These are phyloP conservation scores for Cryomyces minteri DNA, from an alignment of 495 filamentous ascomycete genomes.

Conservation along the genomic window DNA sequence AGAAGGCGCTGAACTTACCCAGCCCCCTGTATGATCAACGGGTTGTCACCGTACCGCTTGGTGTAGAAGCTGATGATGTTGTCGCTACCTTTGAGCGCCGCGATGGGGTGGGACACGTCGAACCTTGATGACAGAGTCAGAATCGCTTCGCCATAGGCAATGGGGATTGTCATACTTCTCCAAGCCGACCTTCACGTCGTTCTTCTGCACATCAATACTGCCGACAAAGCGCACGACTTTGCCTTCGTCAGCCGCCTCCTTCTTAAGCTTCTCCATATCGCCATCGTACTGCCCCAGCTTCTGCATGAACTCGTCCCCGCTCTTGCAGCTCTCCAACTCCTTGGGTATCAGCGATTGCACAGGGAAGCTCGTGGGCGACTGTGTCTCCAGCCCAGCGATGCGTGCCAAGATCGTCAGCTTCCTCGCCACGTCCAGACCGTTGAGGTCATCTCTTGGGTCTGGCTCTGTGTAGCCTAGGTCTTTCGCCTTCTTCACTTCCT, in stretches of 20 bases:
- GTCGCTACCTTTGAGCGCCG: slow-evolving; percentile 85
- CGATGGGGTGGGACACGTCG: slow-evolving; percentile 49
- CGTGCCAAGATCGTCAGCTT: slow-evolving; percentile 90
- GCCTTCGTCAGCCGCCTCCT: slow-evolving; percentile 56
- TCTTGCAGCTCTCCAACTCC: slow-evolving; percentile 53
- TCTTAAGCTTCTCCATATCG: slow-evolving; percentile 69
- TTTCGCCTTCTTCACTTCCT: slow-evolving; percentile 76
- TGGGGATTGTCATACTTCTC: slow-evolving; percentile 32
- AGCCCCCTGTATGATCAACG: slow-evolving; percentile 84
- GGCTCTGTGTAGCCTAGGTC: slow-evolving; percentile 94
- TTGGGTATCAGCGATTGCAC: slow-evolving; percentile 80
- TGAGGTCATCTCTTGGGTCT: slow-evolving; percentile 87
- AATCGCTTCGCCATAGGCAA: background rate
- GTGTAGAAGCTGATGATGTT: slow-evolving; percentile 98
- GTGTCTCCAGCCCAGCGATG: slow-evolving; percentile 56
- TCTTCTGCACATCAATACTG: slow-evolving; percentile 62
- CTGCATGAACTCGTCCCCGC: slow-evolving; percentile 65
- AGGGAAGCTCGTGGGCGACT: slow-evolving; percentile 67
- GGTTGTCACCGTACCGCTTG: slow-evolving; percentile 74
- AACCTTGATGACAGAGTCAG: slow-evolving; percentile 7
- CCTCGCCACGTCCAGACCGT: slow-evolving; percentile 89
- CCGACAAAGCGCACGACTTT: slow-evolving; percentile 93
- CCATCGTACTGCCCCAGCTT: slow-evolving; percentile 58
- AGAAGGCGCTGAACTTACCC: slow-evolving; percentile 27
- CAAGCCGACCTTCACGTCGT: slow-evolving; percentile 71